Evolutionary conservation across 2,329 filamentous ascomycete species (phyloP), one percentile per base, ranked within the genome.

Genomic region (Fusarium longipes): DNA sequence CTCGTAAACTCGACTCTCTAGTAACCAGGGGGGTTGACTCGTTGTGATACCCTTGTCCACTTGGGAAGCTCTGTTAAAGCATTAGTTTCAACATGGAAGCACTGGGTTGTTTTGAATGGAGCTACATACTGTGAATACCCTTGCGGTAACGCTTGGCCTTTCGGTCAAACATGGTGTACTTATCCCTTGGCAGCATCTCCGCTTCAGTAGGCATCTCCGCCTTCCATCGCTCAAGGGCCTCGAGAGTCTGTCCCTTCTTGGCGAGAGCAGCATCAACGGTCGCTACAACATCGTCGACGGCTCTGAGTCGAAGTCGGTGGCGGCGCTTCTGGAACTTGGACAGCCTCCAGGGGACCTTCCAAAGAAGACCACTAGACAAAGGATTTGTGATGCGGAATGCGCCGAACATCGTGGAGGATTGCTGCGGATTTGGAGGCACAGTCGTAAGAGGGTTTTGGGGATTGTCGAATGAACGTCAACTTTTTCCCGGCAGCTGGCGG

Each of bases 331-430:
- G 94, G 77, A 93, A 93, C 71, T 88, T 85, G 60, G 96, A 99
- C 76, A 99, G 88, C 65, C 96, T 91, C 94, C 94, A 99, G 72
- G 96, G 96, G 74, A 91, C 93, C 88, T 99, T 99, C 96, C 93
- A 97, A 72, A 97, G 84, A 54, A 97, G 89, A 80, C 93, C 93
- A 67, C 92, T 87, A 56, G 88, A 90, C 24, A 97, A 84, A 60
- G 91, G 83, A 68, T 89, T 91, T 42, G 93, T 93, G 72, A 91
- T 84, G 82, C 91, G 91, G 83, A 97, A 93, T 71, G 91, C 85
- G 75, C 91, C 91, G 79, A 93, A 95, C 93, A 97, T 97, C 67
- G 72, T 85, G 48, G 57, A 63, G 52, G 57, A 44, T 29, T 45
- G 56, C 54, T 45, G 53, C 57, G 42, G 63, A 40, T 57, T 54